phyloP scores from a whole-genome alignment of 2,329 filamentous ascomycete species.

The Xylariaceae sp. region DNA sequence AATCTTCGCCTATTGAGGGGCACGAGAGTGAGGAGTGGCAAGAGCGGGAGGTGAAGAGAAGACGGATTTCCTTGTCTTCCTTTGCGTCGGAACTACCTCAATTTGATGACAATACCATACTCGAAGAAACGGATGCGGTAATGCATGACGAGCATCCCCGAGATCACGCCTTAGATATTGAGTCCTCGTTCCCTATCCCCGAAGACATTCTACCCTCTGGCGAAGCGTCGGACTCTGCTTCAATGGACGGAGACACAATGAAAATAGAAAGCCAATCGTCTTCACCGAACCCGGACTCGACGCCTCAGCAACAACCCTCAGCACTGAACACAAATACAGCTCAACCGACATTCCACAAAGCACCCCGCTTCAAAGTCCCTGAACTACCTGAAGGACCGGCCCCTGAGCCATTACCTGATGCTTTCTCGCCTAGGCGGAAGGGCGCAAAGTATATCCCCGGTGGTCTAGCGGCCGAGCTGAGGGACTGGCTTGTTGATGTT shows the following conservation, averaged over 20 bases:
- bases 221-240: neutral
- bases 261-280: neutral
- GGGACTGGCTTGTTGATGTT: slow-evolving; percentile 45
- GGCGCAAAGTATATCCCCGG: slow-evolving; percentile 37
- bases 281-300: no score
- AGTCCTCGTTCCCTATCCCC: slow-evolving; percentile 10
- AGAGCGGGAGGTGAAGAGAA: slow-evolving; percentile 19
- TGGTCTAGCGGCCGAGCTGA: slow-evolving; percentile 41
- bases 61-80: slow-evolving; percentile 36
- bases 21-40: slow-evolving; percentile 2
- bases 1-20: slow-evolving; percentile 21
- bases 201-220: neutral
- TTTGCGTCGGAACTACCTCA: slow-evolving; percentile 5
- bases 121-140: slow-evolving; percentile 10
- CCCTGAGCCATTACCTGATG: slow-evolving; percentile 34
- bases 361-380: slow-evolving; percentile 38
- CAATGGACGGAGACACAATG: neutral
- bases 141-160: slow-evolving; percentile 20
- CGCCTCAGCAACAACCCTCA: no score
- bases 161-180: slow-evolving; percentile 10
- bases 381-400: slow-evolving; percentile 17
- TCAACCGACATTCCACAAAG: slow-evolving; percentile 34
- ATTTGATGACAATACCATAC: neutral
- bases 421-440: slow-evolving; percentile 38
- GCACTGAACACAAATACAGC: neutral